These are phyloP conservation scores for Ettlia oleoabundans DNA, from an alignment of 139 green algal species.

Conservation along the genomic window DNA sequence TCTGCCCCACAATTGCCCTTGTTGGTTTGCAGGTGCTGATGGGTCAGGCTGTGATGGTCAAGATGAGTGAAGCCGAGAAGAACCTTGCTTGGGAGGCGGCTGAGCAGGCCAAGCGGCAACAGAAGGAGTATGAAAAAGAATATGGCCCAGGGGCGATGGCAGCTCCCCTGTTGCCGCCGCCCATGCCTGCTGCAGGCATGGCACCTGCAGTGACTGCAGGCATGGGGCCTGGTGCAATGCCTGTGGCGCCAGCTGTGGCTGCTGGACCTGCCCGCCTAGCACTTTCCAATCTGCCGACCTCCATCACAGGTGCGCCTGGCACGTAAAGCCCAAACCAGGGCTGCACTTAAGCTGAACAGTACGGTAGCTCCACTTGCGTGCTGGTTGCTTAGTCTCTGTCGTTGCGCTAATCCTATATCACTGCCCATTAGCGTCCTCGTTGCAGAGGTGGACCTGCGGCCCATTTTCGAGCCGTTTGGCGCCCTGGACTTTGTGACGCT, in stretches of 20 bases:
- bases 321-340: too few relatives aligned
- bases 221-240: neutral
- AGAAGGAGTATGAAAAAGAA: slow-evolving; percentile 30
- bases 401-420: neutral
- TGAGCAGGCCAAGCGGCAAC: slow-evolving; percentile 57
- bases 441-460: slow-evolving; percentile 74
- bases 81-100: slow-evolving; percentile 94
- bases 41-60: slow-evolving; percentile 92
- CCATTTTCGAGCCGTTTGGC: slow-evolving; percentile 91
- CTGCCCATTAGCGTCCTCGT: neutral
- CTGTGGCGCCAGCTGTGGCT: neutral
- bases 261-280: slow-evolving; percentile 50
- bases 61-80: slow-evolving; percentile 94
- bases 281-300: slow-evolving; percentile 56
- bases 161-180: neutral
- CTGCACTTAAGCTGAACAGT: too few relatives aligned
- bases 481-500: slow-evolving; percentile 75
- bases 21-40: slow-evolving; percentile 70
- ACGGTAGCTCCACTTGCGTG: too few relatives aligned
- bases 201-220: neutral
- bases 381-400: too few relatives aligned
- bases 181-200: neutral
- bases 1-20: neutral
- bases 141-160: slow-evolving; percentile 4
- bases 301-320: slow-evolving; percentile 35